These are phyloP conservation scores for Wallacemonas collosoma DNA, from an alignment of 208 protist genomes.

Conservation along the genomic window DNA sequence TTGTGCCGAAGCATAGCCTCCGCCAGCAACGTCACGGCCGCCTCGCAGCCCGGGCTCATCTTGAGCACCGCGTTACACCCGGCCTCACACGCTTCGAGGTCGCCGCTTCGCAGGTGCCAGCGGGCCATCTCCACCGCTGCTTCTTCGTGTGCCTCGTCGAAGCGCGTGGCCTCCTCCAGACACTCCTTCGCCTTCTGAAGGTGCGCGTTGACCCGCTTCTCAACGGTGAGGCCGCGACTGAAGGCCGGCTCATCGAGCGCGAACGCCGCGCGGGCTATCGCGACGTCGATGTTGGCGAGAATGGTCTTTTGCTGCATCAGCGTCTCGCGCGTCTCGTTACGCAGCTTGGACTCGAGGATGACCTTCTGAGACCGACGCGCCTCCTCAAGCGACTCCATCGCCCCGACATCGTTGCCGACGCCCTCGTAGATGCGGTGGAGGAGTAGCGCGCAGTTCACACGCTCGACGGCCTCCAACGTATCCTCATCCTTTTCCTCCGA, in stretches of 20 bases:
- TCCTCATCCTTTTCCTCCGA: conserved; percentile 38
- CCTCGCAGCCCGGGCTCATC: conserved; percentile 82
- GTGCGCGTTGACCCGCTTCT: conserved; percentile 16
- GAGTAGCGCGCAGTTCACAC: conserved; percentile 87
- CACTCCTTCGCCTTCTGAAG: conserved; percentile 62
- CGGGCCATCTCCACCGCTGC: conserved; percentile 81
- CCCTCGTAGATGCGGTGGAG: conserved; percentile 77
- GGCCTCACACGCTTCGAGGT: conserved; percentile 89
- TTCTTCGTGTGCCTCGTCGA: conserved; percentile 78
- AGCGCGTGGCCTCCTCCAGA: conserved; percentile 87
- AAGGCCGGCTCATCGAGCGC: conserved; percentile 9
- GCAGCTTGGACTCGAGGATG: conserved; percentile 73
- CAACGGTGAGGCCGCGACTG: conserved; percentile 5
- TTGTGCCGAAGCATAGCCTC: conserved; percentile 28
- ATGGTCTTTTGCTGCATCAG: conserved; percentile 76
- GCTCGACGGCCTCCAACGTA: conserved; percentile 53
- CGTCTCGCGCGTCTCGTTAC: conserved; percentile 79
- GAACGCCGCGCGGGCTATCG: conserved; percentile 59
- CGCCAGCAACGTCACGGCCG: conserved; percentile 92
- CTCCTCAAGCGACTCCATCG: conserved; percentile 59
- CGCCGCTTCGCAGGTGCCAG: conserved; percentile 70
- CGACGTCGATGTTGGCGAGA: conserved; percentile 75
- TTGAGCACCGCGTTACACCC: conserved; percentile 88
- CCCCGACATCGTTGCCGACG: conserved; percentile 25
- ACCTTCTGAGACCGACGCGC: conserved; percentile 73